Base-by-base conservation (phyloP, 2,329 filamentous ascomycete genomes). In the Fonsecaea nubica region DNA sequence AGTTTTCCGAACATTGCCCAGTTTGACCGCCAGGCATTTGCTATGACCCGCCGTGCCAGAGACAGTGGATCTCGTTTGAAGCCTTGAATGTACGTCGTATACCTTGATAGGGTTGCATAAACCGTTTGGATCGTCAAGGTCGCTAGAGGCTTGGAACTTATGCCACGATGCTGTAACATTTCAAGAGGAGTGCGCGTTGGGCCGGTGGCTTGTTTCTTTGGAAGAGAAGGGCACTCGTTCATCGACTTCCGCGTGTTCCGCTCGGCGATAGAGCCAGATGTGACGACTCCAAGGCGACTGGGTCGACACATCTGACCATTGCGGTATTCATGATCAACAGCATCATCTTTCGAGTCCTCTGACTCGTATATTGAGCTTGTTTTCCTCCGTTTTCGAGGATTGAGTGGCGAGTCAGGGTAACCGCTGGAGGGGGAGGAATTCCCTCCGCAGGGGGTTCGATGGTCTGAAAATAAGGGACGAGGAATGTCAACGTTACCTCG, bases 21-120 rank as follows among this genome's bases (percentile, higher is more conserved):
- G 59, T 76, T 76, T 38, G 70, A 70, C 21, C 73, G 71, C 77
- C 77, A 78, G 42, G 76, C 73, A 63, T 76, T 76, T n/a, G 72
- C 72, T 53, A 78, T 72, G 13, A 78, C 74, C n/a, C 72, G 71
- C 36, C 73, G 70, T 54, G 75, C 73, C 10, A 78, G 59, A 25
- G 71, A 69, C 40, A 71, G 64, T 30, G 74, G 73, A 33, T 71
- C 67, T 32, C 63, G 63, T 58, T 66, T 71, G 25, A 73, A 56
- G 4, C 68, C 66, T 21, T 62, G 66, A 25, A 74, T 62, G 32
- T 69, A 70, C 15, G 63, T 62, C 1, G 70, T 71, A 57, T 73
- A 75, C 18, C 62, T 71, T 2, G 72, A 67, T 32, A 74, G 62
- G 9, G 70, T 72, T 38, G 71, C 71, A 68, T 71, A 74, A 12